A percentile compares a stretch with the other conserved stretches of the same genome.
Evolutionary conservation across 1,139 yeast genomes (phyloP).

Genomic region (Hyphopichia fennica): DNA sequence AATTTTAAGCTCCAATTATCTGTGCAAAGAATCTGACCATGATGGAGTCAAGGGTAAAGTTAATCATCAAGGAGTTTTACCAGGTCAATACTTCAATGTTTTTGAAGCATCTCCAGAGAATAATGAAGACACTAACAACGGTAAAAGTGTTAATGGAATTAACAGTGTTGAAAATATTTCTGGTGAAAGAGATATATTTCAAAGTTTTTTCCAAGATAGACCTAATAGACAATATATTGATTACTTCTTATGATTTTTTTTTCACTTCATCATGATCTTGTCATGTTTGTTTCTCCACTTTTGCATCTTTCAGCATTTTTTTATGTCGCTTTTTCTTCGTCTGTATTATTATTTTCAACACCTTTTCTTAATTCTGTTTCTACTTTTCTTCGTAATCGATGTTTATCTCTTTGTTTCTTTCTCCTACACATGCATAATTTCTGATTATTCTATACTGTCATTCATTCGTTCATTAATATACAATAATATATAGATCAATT

Average conservation of each 20-base stretch:
- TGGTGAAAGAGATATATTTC: conserved; percentile 19
- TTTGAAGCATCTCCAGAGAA: conserved; percentile 97
- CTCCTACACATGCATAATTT: neutral
- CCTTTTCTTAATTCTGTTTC: too few species aligned
- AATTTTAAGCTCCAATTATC: conserved; percentile 43
- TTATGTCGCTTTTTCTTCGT: neutral
- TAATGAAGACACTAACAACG: conserved; percentile 45
- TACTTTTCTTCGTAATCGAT: too few species aligned
- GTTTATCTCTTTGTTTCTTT: neutral
- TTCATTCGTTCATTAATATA: neutral
- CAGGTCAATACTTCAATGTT: conserved; percentile 74
- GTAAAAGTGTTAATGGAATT: conserved; percentile 42
- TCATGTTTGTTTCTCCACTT: neutral
- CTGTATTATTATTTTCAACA: neutral
- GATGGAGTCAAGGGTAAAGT: conserved; percentile 9
- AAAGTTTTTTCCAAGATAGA: conserved; percentile 25
- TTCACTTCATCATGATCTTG: neutral
- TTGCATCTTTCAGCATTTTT: neutral
- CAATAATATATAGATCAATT: conserved; percentile 5
- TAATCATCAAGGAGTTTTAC: conserved; percentile 26
- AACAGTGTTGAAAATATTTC: conserved; percentile 14
- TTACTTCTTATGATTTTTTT: conserved; percentile 53
- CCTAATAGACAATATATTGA: conserved; percentile 56
- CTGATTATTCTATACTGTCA: neutral
- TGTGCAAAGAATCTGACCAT: conserved; percentile 13